Evolutionary conservation across 164 flowering plant genomes (phyloP).

Genomic region (Magnolia kwangsiensis): DNA sequence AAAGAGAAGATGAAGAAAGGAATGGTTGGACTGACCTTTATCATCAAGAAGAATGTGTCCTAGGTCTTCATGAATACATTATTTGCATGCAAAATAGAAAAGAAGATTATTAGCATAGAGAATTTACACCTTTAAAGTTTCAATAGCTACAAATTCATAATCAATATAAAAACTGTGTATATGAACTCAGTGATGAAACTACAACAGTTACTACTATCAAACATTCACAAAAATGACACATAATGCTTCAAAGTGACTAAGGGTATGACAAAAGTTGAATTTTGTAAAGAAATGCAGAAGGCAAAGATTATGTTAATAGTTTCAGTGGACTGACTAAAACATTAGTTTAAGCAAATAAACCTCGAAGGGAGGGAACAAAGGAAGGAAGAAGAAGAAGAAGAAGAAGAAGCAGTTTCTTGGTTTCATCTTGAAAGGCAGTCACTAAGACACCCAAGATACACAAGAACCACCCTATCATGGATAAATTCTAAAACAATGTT

Average conservation of each 20-base stretch:
- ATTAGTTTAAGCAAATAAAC: neutral
- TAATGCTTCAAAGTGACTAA: neutral
- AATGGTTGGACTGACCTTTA: conserved; percentile 15
- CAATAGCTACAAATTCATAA: neutral
- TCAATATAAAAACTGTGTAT: neutral
- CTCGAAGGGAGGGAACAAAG: neutral
- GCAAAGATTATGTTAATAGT: neutral
- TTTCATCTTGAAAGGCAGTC: neutral
- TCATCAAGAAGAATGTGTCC: conserved; percentile 9
- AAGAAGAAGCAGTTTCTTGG: neutral
- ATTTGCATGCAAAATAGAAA: conserved; percentile 10
- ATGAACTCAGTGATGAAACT: too few relatives aligned
- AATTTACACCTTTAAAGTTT: neutral
- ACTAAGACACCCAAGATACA: neutral
- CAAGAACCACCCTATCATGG: too few relatives aligned
- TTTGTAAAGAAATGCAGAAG: neutral
- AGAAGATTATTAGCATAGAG: neutral
- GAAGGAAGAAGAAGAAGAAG: neutral
- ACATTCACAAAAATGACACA: neutral
- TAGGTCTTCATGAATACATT: conserved; percentile 9
- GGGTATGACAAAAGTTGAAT: neutral
- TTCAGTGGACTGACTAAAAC: neutral
- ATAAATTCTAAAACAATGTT: too few relatives aligned
- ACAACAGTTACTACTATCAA: neutral
- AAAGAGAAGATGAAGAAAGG: conserved; percentile 3